These are phyloP conservation scores for Iris pallida DNA, from an alignment of 116 monocot species.

Conservation along the genomic window DNA sequence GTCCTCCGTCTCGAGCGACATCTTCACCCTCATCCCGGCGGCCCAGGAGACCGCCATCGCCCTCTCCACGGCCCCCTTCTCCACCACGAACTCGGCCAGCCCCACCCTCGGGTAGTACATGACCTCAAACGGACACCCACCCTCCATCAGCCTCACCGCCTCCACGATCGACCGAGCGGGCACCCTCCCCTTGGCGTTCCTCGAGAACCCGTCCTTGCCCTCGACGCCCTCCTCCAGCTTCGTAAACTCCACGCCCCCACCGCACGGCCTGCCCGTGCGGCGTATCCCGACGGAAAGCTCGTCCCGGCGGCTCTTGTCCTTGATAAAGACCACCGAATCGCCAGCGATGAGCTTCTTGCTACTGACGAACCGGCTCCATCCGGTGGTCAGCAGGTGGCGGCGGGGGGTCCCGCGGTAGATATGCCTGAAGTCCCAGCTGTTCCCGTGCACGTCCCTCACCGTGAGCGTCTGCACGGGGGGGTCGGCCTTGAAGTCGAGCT, in stretches of 20 bases:
- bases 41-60: conserved; percentile 19
- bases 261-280: conserved; percentile 3
- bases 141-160: conserved; percentile 22
- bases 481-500: conserved; percentile 18
- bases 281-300: conserved; percentile 32
- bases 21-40: conserved; percentile 30
- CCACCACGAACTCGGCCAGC: conserved; percentile 40
- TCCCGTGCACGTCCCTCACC: conserved; percentile 32
- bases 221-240: neutral
- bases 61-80: conserved; percentile 20
- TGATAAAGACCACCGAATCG: conserved; percentile 36
- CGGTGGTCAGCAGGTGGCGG: conserved; percentile 56
- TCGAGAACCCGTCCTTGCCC: conserved; percentile 1
- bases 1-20: conserved; percentile 31
- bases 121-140: conserved; percentile 27
- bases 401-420: conserved; percentile 45
- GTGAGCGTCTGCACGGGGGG: conserved; percentile 33
- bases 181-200: conserved; percentile 20
- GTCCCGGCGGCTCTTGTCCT: neutral
- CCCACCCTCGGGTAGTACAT: conserved; percentile 28
- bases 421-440: conserved; percentile 31
- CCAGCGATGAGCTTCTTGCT: conserved; percentile 42
- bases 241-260: neutral
- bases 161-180: conserved; percentile 28
- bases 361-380: conserved; percentile 50